Evolutionary conservation across 192 early-diverging fungal genomes (phyloP).

Genomic region (Entomortierella chlamydospora): DNA sequence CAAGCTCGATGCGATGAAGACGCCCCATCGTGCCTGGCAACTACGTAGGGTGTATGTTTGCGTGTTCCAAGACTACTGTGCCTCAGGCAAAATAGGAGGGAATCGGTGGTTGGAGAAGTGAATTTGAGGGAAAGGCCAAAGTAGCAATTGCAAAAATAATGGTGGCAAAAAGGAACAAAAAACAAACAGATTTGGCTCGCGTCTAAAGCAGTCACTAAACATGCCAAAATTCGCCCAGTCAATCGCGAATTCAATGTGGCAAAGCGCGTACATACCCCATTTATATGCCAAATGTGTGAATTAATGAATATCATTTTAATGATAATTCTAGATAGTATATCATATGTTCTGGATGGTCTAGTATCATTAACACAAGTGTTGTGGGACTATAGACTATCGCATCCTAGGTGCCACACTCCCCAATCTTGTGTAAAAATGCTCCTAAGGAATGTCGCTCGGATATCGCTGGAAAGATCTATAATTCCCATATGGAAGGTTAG

Average conservation of each 20-base stretch:
- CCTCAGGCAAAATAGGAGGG: no score
- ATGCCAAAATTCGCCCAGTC: no score
- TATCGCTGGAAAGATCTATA: conserved; percentile 31
- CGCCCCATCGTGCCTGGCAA: conserved; percentile 69
- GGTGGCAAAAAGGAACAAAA: conserved; percentile 20
- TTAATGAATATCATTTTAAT: no score
- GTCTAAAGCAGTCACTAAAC: background rate
- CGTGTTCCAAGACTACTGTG: background rate
- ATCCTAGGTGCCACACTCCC: conserved; percentile 1
- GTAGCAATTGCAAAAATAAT: background rate
- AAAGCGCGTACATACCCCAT: no score
- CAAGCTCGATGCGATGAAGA: conserved; percentile 89
- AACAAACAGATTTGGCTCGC: background rate
- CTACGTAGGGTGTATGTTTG: background rate
- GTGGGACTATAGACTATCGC: background rate
- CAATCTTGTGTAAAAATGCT: conserved; percentile 21
- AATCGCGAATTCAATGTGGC: no score
- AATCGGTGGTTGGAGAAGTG: no score
- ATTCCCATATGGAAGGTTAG: background rate
- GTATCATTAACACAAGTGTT: no score
- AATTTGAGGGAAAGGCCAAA: background rate
- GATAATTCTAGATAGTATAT: no score
- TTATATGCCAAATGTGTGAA: no score
- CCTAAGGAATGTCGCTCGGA: conserved; percentile 6
- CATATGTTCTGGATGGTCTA: no score